phyloP scores from a whole-genome alignment of 805 yeast genomes.

The Brettanomyces anomalus region DNA sequence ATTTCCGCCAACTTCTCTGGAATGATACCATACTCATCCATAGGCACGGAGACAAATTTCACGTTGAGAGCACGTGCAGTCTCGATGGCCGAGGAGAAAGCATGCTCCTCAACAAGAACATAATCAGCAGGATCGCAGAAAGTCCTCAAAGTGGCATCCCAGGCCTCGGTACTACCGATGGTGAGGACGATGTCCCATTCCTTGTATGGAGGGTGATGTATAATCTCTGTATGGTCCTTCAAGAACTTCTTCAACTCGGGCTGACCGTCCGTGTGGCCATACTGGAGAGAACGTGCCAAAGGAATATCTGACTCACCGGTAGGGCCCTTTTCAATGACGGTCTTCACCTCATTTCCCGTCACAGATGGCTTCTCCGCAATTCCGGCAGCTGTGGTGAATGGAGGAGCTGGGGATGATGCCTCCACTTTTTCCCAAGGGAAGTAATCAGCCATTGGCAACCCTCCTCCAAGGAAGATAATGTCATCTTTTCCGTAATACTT shows the following conservation, averaged over 20 bases:
- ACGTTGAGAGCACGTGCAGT: conserved; percentile 56
- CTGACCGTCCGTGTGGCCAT: conserved; percentile 80
- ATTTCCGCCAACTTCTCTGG: conserved; percentile 47
- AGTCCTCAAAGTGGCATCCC: conserved; percentile 75
- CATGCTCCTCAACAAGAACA: conserved; percentile 66
- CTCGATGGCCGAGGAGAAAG: conserved; percentile 68
- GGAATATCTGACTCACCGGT: conserved; percentile 53
- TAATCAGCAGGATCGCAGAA: conserved; percentile 52
- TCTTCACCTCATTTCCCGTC: conserved; percentile 28
- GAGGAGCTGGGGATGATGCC: conserved; percentile 69
- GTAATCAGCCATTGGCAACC: conserved; percentile 82
- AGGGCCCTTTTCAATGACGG: conserved; percentile 31
- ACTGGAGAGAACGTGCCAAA: conserved; percentile 80
- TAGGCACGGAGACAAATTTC: conserved; percentile 52
- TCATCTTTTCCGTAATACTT: conserved; percentile 65
- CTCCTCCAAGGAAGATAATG: conserved; percentile 88
- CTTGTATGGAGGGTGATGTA: conserved; percentile 42
- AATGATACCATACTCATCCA: conserved; percentile 58
- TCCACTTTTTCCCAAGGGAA: conserved; percentile 82
- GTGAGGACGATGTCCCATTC: conserved; percentile 72
- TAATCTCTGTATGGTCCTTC: conserved; percentile 60
- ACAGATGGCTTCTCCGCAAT: conserved; percentile 52
- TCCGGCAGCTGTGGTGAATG: conserved; percentile 54
- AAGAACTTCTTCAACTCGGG: conserved; percentile 59
- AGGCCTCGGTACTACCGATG: conserved; percentile 85